These are phyloP conservation scores for Colletotrichum sidae DNA, from an alignment of 2,329 filamentous ascomycete species.

Conservation along the genomic window DNA sequence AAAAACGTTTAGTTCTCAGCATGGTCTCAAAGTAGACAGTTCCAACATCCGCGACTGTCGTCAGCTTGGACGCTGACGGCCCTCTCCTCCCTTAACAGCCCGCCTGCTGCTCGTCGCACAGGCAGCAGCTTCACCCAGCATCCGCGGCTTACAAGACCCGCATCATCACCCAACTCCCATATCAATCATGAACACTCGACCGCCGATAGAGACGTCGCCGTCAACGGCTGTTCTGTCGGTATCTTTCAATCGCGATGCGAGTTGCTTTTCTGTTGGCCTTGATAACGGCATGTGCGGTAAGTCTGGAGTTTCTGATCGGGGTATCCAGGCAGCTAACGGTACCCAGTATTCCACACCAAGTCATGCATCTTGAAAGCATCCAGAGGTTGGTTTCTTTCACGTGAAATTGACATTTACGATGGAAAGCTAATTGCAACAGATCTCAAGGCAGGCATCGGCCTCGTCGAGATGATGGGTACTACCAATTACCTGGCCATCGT, in stretches of 20 bases:
- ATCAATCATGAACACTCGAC: slow-evolving; percentile 85
- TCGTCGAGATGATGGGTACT: slow-evolving; percentile 87
- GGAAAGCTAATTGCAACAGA: slow-evolving; percentile 55
- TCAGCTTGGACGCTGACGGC: too few relatives aligned
- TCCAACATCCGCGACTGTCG: too few relatives aligned
- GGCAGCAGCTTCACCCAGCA: slow-evolving; percentile 5
- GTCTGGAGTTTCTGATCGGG: slow-evolving; percentile 43
- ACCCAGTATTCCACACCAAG: slow-evolving; percentile 77
- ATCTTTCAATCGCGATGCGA: slow-evolving; percentile 86
- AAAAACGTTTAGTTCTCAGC: too few relatives aligned
- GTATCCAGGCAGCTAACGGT: slow-evolving; percentile 42
- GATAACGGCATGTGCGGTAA: slow-evolving; percentile 87
- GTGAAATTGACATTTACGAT: neutral
- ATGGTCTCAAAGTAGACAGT: too few relatives aligned
- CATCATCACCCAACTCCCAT: slow-evolving; percentile 1
- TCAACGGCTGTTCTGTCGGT: slow-evolving; percentile 83
- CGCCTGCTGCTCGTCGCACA: slow-evolving; percentile 8
- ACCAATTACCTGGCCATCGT: slow-evolving; percentile 91
- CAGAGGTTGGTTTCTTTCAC: slow-evolving; percentile 49
- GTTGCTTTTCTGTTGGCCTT: slow-evolving; percentile 87
- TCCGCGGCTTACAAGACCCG: slow-evolving; percentile 19
- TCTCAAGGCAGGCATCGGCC: slow-evolving; percentile 84
- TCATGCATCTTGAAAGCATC: slow-evolving; percentile 75
- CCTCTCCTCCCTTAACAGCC: slow-evolving; percentile 5
- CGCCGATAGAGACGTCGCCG: slow-evolving; percentile 81